Evolutionary conservation across 345 rosid species (phyloP).

Genomic region (Eucalyptus caleyi): DNA sequence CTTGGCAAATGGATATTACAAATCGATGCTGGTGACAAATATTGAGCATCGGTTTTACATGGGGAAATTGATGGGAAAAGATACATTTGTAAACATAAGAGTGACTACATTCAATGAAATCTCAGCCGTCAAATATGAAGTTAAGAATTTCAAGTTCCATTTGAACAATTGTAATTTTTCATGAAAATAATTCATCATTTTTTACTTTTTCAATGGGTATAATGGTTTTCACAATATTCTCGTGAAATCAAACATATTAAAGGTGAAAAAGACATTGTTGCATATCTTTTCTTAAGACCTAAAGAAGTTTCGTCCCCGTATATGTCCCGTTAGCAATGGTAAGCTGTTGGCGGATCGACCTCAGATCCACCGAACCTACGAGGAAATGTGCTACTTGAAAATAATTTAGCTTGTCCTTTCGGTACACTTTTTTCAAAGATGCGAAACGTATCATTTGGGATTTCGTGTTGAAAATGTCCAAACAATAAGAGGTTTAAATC

Average conservation of each 20-base stretch:
- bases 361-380: neutral
- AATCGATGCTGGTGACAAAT: neutral
- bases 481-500: neutral
- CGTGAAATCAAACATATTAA: neutral
- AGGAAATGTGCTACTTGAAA: neutral
- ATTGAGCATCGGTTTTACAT: neutral
- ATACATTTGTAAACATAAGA: neutral
- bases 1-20: neutral
- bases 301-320: neutral
- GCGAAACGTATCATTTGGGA: neutral
- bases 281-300: neutral
- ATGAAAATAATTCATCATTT: neutral
- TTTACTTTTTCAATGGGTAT: neutral
- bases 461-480: neutral
- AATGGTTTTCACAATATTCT: neutral
- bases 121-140: neutral
- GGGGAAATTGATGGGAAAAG: neutral
- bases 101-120: neutral
- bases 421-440: neutral
- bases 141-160: neutral
- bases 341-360: neutral
- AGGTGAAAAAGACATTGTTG: neutral
- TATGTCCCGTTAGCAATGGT: neutral
- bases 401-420: neutral
- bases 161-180: neutral